Evolutionary conservation across 2,329 filamentous ascomycete species (phyloP), one percentile per base, ranked within the genome.

Genomic region (Teratosphaeria viscida): DNA sequence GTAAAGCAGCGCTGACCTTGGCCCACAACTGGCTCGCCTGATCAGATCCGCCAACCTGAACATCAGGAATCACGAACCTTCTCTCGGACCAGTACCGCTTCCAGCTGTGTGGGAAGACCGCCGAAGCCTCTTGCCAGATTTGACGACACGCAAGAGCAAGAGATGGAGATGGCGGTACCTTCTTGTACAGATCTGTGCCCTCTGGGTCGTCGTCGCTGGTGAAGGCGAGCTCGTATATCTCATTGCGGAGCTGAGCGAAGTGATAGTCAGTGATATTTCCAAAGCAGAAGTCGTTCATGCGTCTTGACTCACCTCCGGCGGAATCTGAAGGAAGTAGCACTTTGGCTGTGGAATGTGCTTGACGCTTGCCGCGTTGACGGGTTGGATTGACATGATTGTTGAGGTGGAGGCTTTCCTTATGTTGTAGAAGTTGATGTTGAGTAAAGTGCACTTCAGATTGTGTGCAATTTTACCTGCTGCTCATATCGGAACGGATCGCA

Each of bases 181-280:
- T 43, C 37, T 16, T n/a, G 11, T 16, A 43, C 11, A 43, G 37
- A n/a, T 43, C 37, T 43, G 37, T 43, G 12, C 16, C 11, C 1
- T 16, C 5, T 16, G 37, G 37, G 16, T 14, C 11, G 37, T 43
- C 37, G 37, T 43, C 71, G 27, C 19, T 23, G 3, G 34, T 34
- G 54, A 55, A 34, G 54, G 54, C 26, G 27, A 55, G 54, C 26
- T 55, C 26, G 27, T 55, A 55, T 29, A 55, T 35, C 12, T 14
- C 2, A 19, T 55, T 55, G 2, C 26, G 23, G 12, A 55, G 54
- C 32, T 55, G 37, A 2, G 16, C 37, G 16, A 14, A 43, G 37
- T 12, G 37, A 43, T 14, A 1, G 37, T 43, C 10, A 43, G 8
- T 43, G 5, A 14, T 12, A 14, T 16, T 12, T 3, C 2, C 12